A percentile compares a stretch with the other conserved stretches of the same genome.
phyloP scores from a whole-genome alignment of 345 rosid species.

The Iberis pinnata region DNA sequence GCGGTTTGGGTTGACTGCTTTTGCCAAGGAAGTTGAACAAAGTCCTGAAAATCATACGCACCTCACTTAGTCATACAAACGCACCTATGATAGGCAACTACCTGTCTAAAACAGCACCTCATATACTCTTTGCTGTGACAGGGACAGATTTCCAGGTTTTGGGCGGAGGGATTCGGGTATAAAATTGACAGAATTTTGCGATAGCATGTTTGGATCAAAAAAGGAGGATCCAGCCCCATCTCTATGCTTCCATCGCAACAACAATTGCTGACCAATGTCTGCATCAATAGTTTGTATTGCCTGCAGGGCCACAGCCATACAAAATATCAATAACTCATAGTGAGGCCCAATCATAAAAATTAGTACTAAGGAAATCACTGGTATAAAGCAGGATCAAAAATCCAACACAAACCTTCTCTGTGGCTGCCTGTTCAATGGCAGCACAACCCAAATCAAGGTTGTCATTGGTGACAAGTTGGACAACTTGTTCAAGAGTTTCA shows the following conservation, averaged over 20 bases:
- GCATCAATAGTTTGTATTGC: conserved; percentile 88
- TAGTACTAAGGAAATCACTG: too few relatives aligned
- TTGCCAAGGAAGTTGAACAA: conserved; percentile 95
- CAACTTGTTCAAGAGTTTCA: conserved; percentile 83
- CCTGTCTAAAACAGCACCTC: conserved; percentile 45
- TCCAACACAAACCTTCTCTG: conserved; percentile 63
- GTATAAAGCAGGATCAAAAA: neutral
- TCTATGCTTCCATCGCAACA: conserved; percentile 78
- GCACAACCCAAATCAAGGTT: conserved; percentile 99
- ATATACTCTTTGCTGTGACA: conserved; percentile 90
- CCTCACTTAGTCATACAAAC: conserved; percentile 4
- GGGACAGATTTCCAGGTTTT: conserved; percentile 81
- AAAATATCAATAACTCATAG: neutral
- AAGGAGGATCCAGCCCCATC: conserved; percentile 61
- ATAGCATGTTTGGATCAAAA: conserved; percentile 63
- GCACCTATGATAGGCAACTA: conserved; percentile 9
- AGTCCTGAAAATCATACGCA: conserved; percentile 50
- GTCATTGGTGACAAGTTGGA: conserved; percentile 93
- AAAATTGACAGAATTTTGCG: conserved; percentile 65
- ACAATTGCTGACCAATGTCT: conserved; percentile 74
- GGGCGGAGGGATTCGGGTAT: conserved; percentile 92
- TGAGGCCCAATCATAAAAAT: neutral
- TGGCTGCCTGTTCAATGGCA: conserved; percentile 90
- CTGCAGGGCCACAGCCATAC: conserved; percentile 29
- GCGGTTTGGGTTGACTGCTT: conserved; percentile 69